Evolutionary conservation across 768 basidiomycete species (phyloP).

Genomic region (Podaxis sp.): DNA sequence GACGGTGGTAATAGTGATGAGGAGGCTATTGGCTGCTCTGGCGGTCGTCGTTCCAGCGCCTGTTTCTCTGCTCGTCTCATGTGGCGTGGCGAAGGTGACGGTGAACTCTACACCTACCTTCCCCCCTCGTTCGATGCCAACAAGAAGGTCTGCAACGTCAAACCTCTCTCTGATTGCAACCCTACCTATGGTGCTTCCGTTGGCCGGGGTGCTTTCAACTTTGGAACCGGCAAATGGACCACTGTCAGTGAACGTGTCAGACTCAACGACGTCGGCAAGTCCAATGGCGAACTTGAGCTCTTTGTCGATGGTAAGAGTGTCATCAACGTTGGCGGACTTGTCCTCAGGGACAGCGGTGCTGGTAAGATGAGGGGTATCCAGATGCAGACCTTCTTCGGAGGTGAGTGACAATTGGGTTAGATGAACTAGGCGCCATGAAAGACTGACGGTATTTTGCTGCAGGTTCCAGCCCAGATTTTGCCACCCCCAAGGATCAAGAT

Average conservation of each 20-base stretch:
- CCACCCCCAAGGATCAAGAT: constrained; percentile 59
- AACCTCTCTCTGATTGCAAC: constrained; percentile 51
- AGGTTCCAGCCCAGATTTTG: constrained; percentile 25
- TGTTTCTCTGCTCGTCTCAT: constrained; percentile 69
- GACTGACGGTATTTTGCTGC: neutral
- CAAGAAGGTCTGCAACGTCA: constrained; percentile 41
- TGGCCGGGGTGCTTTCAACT: constrained; percentile 63
- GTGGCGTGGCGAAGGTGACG: constrained; percentile 57
- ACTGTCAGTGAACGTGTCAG: constrained; percentile 62
- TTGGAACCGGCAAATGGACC: constrained; percentile 59
- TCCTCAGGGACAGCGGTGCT: constrained; percentile 42
- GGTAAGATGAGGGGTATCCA: constrained; percentile 63
- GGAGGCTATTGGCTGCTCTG: constrained; percentile 52
- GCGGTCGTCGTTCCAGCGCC: constrained; percentile 47
- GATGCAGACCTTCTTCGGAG: constrained; percentile 78
- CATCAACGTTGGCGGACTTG: constrained; percentile 52
- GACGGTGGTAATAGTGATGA: constrained; percentile 52
- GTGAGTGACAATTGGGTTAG: constrained; percentile 22
- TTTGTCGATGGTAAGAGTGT: constrained; percentile 62
- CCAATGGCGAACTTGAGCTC: constrained; percentile 67
- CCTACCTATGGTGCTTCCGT: constrained; percentile 60
- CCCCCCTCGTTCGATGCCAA: constrained; percentile 45
- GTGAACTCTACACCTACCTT: constrained; percentile 71
- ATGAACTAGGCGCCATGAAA: neutral
- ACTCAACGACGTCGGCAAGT: constrained; percentile 64